Base-by-base conservation (phyloP, 2,329 filamentous ascomycete genomes). In the Colletotrichum somersetense region DNA sequence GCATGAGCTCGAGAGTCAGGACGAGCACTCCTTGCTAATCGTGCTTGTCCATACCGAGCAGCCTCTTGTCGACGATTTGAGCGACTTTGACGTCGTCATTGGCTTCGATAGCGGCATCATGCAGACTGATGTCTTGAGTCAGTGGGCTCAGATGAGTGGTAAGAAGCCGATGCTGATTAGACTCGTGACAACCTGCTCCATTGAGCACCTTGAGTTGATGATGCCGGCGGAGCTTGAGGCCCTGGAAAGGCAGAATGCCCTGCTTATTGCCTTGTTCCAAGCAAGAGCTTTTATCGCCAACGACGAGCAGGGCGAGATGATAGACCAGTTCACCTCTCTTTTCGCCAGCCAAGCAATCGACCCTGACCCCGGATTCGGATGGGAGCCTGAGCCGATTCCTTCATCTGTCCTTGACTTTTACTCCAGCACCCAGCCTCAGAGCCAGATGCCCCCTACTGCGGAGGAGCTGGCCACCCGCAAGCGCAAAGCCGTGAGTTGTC, bases 151-250 rank as follows among this genome's bases (percentile, higher is more conserved):
- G 2, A 70, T 70, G 66, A 72, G 52, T 23, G 70, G 70, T 33
- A 80, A 78, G 67, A 77, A 79, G 52, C 86, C 86, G 0, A 76
- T 88, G n/a, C 78, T 88, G 1, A 76, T 91, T 66, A 80, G 81
- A 0, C 81, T 90, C 6, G 84, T 87, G 6, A 85, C 83, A 7
- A 84, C 82, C 2, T 84, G 86, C 73, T 87, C 88, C 1, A 83
- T 90, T 48, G 88, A 91, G 77, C 89, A 91, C 71, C 82, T 90
- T 53, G 85, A 86, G 68, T 78, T 86, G 61, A 81, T 84, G 20
- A 79, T 89, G 35, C 80, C 81, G 1, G 78, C 81, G 2, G 75
- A 78, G 5, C 73, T 84, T 62, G 79, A 82, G n/a, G 73, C 77
- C 0, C 67, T 88, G 7, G 86, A 89, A 74, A 83, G 85, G 20